phyloP scores from a whole-genome alignment of 164 flowering plant genomes.

The Warburgia ugandensis region DNA sequence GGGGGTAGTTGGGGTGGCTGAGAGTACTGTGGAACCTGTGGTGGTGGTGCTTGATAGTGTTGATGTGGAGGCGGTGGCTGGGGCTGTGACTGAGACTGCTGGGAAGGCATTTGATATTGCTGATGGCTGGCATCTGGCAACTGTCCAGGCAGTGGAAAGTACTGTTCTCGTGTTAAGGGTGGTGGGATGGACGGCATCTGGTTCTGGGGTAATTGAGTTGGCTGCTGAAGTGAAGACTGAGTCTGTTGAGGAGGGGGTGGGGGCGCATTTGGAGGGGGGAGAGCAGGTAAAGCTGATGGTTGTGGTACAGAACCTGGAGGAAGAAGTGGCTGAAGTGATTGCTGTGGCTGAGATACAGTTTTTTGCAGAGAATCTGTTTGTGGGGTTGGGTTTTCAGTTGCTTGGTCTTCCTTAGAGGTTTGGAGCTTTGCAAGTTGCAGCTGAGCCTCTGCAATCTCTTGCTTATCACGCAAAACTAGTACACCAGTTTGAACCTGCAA shows the following conservation, averaged over 20 bases:
- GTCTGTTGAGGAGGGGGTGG: slow-evolving; percentile 22
- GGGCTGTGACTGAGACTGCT: slow-evolving; percentile 40
- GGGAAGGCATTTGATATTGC: slow-evolving; percentile 48
- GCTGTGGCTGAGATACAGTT: slow-evolving; percentile 31
- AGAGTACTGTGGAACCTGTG: slow-evolving; percentile 20
- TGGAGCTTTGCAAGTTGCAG: slow-evolving; percentile 57
- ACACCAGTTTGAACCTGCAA: slow-evolving; percentile 75
- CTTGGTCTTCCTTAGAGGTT: slow-evolving; percentile 36
- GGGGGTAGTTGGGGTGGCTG: slow-evolving; percentile 52
- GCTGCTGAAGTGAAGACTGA: slow-evolving; percentile 18
- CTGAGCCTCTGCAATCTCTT: slow-evolving; percentile 67
- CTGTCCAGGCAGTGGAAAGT: slow-evolving; percentile 40
- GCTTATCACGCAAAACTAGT: slow-evolving; percentile 63
- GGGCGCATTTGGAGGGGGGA: slow-evolving; percentile 1
- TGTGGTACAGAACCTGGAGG: slow-evolving; percentile 2
- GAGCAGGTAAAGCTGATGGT: slow-evolving; percentile 1
- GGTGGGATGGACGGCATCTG: slow-evolving; percentile 35
- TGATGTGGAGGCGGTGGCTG: slow-evolving; percentile 25
- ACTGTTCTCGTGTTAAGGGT: slow-evolving; percentile 32
- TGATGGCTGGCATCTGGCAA: slow-evolving; percentile 42
- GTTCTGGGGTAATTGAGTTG: slow-evolving; percentile 33
- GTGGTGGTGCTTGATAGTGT: slow-evolving; percentile 6
- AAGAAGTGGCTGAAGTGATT: slow-evolving; percentile 6
- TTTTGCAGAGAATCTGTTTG: slow-evolving; percentile 41
- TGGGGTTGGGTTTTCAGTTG: slow-evolving; percentile 32